A percentile compares a stretch with the other conserved stretches of the same genome.
Conservation (phyloP, 257 asterid genomes). For the Nicotiana tabacum region DNA sequence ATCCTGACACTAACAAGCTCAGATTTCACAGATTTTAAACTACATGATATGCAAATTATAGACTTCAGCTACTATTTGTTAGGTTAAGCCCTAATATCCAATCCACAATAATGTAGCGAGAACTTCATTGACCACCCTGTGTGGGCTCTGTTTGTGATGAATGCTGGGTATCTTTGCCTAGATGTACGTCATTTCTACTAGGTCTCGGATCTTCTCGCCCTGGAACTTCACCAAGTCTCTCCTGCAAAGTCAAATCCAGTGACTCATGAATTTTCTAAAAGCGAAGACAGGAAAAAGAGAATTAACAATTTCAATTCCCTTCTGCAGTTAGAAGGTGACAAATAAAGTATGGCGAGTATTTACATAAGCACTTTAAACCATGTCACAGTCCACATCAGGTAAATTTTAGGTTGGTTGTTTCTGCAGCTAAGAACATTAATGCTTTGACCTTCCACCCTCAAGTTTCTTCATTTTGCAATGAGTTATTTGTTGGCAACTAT, state of each 20-base stretch:
- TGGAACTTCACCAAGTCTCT: conserved; percentile 62
- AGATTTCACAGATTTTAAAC: conserved; percentile 37
- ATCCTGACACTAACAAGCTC: conserved; percentile 31
- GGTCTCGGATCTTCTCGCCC: conserved; percentile 61
- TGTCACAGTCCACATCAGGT: background rate
- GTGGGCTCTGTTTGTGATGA: conserved; percentile 22
- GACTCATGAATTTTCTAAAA: background rate
- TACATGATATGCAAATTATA: conserved; percentile 34
- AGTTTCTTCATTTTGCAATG: background rate
- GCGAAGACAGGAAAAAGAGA: background rate
- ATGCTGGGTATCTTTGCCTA: conserved; percentile 31
- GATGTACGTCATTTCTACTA: conserved; percentile 43
- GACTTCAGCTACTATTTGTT: conserved; percentile 35
- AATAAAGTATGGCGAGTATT: background rate
- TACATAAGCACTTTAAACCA: background rate
- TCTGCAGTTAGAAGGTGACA: background rate
- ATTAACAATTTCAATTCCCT: background rate
- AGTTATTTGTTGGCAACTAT: background rate
- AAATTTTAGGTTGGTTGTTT: background rate
- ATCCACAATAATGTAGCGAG: conserved; percentile 19
- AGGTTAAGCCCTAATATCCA: conserved; percentile 40
- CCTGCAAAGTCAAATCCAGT: conserved; percentile 38
- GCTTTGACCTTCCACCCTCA: background rate
- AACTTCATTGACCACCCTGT: conserved; percentile 32
- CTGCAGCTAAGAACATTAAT: background rate